phyloP scores from a whole-genome alignment of 768 basidiomycete species.

The Kwoniella sp. region DNA sequence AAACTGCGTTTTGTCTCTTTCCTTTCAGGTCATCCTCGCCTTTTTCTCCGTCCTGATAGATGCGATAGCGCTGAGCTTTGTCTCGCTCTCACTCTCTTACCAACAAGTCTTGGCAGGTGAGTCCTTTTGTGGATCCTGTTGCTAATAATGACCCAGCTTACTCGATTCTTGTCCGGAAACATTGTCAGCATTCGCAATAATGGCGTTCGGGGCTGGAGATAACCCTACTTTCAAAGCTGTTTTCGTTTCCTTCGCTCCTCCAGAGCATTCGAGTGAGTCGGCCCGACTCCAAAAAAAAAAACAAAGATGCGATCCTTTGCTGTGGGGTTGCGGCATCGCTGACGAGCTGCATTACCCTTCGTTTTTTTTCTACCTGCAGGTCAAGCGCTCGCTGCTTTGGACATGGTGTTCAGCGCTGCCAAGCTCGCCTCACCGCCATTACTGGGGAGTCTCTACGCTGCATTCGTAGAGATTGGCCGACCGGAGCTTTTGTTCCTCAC shows the following conservation, averaged over 20 bases:
- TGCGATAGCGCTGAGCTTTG: conserved; percentile 35
- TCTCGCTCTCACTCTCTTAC: conserved; percentile 36
- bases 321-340: no score
- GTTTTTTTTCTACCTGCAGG: no score
- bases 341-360: no score
- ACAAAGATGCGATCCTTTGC: no score
- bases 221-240: conserved; percentile 50
- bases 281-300: no score
- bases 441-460: conserved; percentile 45
- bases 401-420: conserved; percentile 46
- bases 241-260: conserved; percentile 40
- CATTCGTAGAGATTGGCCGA: conserved; percentile 39
- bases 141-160: no score
- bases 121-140: no score
- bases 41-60: conserved; percentile 44
- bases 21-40: conserved; percentile 37
- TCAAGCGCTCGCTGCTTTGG: conserved; percentile 47
- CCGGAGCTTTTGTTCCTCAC: conserved; percentile 45
- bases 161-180: no score
- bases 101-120: conserved; percentile 40
- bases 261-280: conserved; percentile 43
- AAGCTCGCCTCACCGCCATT: conserved; percentile 41
- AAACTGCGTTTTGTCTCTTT: not conserved
- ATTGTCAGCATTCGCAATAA: conserved; percentile 31
- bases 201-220: conserved; percentile 47